A percentile compares a stretch with the other conserved stretches of the same genome.
These are phyloP conservation scores for Zygosaccharomyces sapae DNA, from an alignment of 1,139 yeast species.

Conservation along the genomic window DNA sequence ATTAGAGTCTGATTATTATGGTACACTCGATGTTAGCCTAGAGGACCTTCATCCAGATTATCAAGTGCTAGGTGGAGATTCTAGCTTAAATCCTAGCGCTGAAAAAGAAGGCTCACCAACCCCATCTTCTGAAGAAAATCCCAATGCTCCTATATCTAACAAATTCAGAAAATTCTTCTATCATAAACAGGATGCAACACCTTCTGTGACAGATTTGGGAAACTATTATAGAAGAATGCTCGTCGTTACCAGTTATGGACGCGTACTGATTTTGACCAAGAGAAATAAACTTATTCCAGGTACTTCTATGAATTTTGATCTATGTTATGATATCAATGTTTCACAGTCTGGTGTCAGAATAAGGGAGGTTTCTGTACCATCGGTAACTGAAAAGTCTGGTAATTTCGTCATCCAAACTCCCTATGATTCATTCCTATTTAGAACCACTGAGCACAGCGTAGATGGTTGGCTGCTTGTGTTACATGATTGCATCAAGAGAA, in stretches of 20 bases:
- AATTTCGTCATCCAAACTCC: slow-evolving; percentile 31
- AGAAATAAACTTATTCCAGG: slow-evolving; percentile 17
- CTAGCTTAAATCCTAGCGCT: slow-evolving; percentile 3
- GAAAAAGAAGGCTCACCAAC: slow-evolving; percentile 2
- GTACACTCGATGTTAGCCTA: slow-evolving; percentile 15
- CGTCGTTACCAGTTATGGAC: slow-evolving; percentile 32
- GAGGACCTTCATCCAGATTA: slow-evolving; percentile 20
- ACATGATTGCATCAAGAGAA: slow-evolving; percentile 22
- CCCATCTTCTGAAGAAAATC: slow-evolving; percentile 13
- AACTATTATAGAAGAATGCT: slow-evolving; percentile 27
- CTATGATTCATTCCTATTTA: slow-evolving; percentile 30
- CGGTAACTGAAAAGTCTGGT: slow-evolving; percentile 9
- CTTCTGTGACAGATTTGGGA: slow-evolving; percentile 18
- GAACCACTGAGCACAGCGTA: slow-evolving; percentile 17
- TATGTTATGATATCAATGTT: slow-evolving; percentile 28
- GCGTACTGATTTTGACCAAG: slow-evolving; percentile 29
- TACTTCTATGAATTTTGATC: slow-evolving; percentile 20
- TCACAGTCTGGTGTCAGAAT: slow-evolving; percentile 29
- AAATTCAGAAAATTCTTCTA: slow-evolving; percentile 31
- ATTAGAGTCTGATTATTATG: slow-evolving; percentile 26
- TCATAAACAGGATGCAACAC: slow-evolving; percentile 16
- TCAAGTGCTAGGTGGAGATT: slow-evolving; percentile 14
- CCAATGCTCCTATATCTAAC: slow-evolving; percentile 23
- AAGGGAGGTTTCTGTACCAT: slow-evolving; percentile 26
- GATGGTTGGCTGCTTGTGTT: slow-evolving; percentile 29